These are phyloP conservation scores for Tuber umbilicatum DNA, from an alignment of 495 filamentous ascomycete species.

Conservation along the genomic window DNA sequence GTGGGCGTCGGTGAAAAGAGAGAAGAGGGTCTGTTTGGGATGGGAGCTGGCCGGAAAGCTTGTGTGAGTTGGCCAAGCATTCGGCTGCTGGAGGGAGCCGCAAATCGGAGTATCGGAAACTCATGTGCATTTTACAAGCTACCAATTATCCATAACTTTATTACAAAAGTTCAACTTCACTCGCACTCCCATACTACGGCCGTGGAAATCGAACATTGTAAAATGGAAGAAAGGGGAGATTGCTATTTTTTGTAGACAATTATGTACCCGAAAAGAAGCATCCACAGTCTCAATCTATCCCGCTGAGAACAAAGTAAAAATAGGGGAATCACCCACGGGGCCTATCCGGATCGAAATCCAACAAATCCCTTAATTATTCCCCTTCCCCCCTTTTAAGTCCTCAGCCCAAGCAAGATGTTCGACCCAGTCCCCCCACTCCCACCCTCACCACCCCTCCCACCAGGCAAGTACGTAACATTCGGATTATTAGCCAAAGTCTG, in stretches of 20 bases:
- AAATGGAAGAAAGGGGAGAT: background rate
- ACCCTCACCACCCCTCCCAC: conserved; percentile 56
- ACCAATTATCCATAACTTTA: background rate
- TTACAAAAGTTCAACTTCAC: background rate
- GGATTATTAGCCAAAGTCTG: conserved; percentile 82
- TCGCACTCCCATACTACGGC: background rate
- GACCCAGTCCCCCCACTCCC: conserved; percentile 42
- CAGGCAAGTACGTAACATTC: conserved; percentile 91
- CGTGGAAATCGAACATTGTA: background rate
- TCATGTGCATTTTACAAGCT: background rate
- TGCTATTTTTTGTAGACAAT: background rate
- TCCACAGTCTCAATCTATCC: background rate
- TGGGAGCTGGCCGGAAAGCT: background rate
- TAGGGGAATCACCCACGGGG: background rate
- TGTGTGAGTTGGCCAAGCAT: conserved; percentile 3
- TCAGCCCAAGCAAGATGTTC: conserved; percentile 38
- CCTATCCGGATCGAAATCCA: background rate
- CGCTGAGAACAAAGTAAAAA: background rate
- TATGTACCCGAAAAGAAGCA: conserved; percentile 6
- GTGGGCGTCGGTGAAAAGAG: background rate
- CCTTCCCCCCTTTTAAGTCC: conserved; percentile 28
- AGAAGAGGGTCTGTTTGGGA: background rate
- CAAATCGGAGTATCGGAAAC: background rate
- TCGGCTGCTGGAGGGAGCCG: background rate
- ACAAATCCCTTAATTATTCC: conserved; percentile 1